Evolutionary conservation across 2,329 filamentous ascomycete species (phyloP).

Genomic region (Fusarium foetens): DNA sequence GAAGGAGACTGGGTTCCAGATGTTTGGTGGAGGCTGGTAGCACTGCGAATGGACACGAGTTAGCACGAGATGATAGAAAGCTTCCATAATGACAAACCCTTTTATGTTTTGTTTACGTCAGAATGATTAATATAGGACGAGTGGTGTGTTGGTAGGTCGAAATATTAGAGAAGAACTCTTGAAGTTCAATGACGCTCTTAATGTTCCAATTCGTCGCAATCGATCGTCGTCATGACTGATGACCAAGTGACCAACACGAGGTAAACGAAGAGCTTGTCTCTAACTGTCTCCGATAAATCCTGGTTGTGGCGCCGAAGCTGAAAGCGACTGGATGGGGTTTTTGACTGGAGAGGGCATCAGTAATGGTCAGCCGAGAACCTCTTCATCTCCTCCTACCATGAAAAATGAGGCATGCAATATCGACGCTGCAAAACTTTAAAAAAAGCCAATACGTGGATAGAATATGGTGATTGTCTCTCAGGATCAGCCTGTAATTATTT

Average conservation of each 20-base stretch:
- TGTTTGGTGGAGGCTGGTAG: background rate
- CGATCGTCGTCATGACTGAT: fast-evolving
- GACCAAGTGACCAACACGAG: background rate
- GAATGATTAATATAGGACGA: too few species aligned
- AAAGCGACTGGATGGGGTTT: too few species aligned
- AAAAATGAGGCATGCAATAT: fast-evolving
- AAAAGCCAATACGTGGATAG: fast-evolving
- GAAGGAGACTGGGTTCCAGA: background rate
- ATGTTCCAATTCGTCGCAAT: background rate
- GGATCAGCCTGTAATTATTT: too few species aligned
- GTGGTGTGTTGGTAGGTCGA: fast-evolving
- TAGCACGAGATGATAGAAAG: background rate
- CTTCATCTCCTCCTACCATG: background rate
- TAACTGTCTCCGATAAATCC: fast-evolving
- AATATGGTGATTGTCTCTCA: fast-evolving
- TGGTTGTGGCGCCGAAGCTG: fast-evolving
- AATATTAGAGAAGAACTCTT: fast-evolving
- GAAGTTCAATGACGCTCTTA: fast-evolving
- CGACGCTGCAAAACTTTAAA: background rate
- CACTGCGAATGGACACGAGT: fast-evolving
- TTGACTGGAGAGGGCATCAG: background rate
- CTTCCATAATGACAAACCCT: fast-evolving
- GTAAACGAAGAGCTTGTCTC: fast-evolving
- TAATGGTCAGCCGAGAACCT: background rate
- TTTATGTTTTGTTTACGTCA: fast-evolving